phyloP scores from a whole-genome alignment of 345 rosid genomes.

The Lumnitzera racemosa region DNA sequence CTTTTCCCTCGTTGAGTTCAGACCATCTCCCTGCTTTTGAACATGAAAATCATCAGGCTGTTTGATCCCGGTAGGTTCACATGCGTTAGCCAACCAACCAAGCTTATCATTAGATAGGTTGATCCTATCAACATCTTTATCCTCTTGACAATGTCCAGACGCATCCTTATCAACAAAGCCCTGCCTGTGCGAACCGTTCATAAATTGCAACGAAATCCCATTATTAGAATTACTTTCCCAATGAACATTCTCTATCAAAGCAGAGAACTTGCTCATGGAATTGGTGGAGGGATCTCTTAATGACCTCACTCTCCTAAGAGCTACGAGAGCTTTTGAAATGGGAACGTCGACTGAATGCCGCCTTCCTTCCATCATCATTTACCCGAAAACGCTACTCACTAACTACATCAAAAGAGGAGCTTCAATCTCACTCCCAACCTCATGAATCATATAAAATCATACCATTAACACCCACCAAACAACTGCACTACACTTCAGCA shows the following conservation, averaged over 20 bases:
- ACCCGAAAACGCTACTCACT: not conserved
- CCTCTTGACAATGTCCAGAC: conserved; percentile 21
- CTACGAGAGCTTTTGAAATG: conserved; percentile 77
- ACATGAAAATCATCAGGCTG: conserved; percentile 22
- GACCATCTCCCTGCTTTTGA: conserved; percentile 18
- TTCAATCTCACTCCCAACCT: not conserved
- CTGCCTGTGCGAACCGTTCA: conserved; percentile 18
- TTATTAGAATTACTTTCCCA: conserved; percentile 79
- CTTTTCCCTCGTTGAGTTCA: conserved; percentile 19
- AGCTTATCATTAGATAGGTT: conserved; percentile 17
- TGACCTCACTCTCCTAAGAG: conserved; percentile 88
- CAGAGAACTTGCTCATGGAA: conserved; percentile 87
- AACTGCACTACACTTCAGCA: not conserved
- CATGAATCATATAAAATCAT: not conserved
- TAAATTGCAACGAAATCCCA: conserved; percentile 59
- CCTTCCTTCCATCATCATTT: conserved; percentile 52
- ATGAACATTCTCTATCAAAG: conserved; percentile 68
- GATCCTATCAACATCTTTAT: conserved; percentile 20
- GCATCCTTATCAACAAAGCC: conserved; percentile 21
- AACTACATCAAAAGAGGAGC: conserved; percentile 3
- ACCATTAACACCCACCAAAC: no score
- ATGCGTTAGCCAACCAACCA: conserved; percentile 10
- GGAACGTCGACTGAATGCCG: conserved; percentile 92
- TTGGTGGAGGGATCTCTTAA: conserved; percentile 90
- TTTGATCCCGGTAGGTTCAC: conserved; percentile 8